A percentile compares a stretch with the other conserved stretches of the same genome.
Conservation (phyloP, 192 early-diverging fungal genomes). For the Linnemannia schmuckeri region DNA sequence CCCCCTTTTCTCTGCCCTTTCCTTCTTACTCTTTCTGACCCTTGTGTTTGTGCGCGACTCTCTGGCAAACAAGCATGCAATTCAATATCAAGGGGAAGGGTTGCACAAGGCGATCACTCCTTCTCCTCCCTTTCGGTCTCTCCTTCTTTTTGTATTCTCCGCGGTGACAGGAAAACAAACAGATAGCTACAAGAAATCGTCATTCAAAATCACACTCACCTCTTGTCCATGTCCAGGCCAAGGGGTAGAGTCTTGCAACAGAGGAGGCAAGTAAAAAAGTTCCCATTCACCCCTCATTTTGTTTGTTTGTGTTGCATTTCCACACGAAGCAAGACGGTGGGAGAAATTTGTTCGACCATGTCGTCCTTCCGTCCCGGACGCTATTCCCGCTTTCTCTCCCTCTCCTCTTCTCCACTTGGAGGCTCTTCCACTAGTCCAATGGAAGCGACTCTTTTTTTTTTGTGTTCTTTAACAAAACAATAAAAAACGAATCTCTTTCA, state of each 20-base stretch:
- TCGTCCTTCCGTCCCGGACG: neutral
- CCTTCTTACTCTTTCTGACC: neutral
- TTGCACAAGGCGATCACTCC: neutral
- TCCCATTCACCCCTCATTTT: neutral
- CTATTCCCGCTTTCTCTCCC: neutral
- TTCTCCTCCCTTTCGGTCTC: neutral
- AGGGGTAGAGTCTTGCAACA: neutral
- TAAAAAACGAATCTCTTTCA: neutral
- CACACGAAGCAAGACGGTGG: neutral
- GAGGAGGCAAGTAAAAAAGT: neutral
- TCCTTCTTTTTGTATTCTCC: neutral
- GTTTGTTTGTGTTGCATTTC: neutral
- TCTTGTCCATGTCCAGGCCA: too few species aligned
- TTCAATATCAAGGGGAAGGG: neutral
- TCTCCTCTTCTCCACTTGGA: neutral
- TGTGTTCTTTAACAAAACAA: neutral
- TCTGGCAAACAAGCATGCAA: neutral
- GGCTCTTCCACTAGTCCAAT: neutral
- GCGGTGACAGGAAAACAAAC: too few species aligned
- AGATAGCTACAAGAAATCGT: too few species aligned
- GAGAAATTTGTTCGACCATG: neutral
- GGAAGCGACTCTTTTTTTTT: neutral
- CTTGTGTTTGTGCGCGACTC: neutral
- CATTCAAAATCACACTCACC: too few species aligned
- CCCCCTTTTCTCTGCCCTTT: neutral